These are phyloP conservation scores for Aspergillus aculeatus DNA, from an alignment of 2,329 filamentous ascomycete genomes.

Conservation along the genomic window DNA sequence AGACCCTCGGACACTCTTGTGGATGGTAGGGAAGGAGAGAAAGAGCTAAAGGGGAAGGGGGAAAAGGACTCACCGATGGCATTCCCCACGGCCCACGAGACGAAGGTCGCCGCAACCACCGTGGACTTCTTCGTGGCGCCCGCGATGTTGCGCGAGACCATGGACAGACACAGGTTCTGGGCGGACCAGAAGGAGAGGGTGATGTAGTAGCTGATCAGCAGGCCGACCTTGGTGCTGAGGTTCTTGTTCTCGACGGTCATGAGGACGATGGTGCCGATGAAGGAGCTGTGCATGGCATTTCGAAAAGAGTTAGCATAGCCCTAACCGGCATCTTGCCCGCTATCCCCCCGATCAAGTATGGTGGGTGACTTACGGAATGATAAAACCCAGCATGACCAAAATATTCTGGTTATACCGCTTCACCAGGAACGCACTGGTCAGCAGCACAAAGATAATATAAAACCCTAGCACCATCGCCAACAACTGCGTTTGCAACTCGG, in stretches of 20 bases:
- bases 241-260: conserved; percentile 65
- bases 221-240: conserved; percentile 60
- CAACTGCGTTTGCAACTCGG: conserved; percentile 66
- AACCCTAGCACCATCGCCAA: conserved; percentile 70
- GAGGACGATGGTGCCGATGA: conserved; percentile 69
- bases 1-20: too few relatives aligned
- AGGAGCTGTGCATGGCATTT: conserved; percentile 51
- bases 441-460: conserved; percentile 69
- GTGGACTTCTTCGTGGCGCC: conserved; percentile 73
- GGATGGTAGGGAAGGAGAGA: too few relatives aligned
- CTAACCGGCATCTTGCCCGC: too few relatives aligned
- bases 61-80: conserved; percentile 53
- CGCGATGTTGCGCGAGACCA: conserved; percentile 68
- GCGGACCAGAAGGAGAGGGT: conserved; percentile 76
- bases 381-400: conserved; percentile 63
- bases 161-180: conserved; percentile 64
- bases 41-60: background rate
- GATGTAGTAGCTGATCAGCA: conserved; percentile 74
- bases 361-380: too few relatives aligned
- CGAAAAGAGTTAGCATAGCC: too few relatives aligned
- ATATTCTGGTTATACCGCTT: conserved; percentile 69
- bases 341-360: too few relatives aligned
- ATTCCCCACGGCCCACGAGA: conserved; percentile 68
- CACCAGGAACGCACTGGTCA: conserved; percentile 65
- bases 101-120: conserved; percentile 67